Evolutionary conservation across 2,329 filamentous ascomycete genomes (phyloP).

Genomic region (Hypoxylon sp.): DNA sequence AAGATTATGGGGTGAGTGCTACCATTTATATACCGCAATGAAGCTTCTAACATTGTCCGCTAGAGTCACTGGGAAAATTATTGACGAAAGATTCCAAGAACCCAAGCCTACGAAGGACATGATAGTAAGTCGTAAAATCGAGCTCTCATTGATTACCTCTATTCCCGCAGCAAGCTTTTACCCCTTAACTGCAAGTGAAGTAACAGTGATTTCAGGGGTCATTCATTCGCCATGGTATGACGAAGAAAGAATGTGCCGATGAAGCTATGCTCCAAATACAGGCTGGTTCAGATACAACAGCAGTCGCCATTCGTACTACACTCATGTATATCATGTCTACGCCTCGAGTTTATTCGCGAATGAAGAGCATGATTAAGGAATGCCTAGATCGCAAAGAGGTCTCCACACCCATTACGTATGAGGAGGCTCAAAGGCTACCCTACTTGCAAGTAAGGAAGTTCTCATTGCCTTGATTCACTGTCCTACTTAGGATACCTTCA

Average conservation of each 20-base stretch:
- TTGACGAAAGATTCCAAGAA: constrained; percentile 35
- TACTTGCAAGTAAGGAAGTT: constrained; percentile 48
- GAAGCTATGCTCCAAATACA: constrained; percentile 49
- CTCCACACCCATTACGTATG: constrained; percentile 50
- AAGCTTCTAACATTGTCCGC: background rate
- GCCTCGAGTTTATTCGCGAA: constrained; percentile 59
- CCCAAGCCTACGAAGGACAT: constrained; percentile 40
- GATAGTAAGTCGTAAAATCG: constrained; percentile 42
- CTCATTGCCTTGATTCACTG: background rate
- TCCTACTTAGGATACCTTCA: background rate
- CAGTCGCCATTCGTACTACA: constrained; percentile 62
- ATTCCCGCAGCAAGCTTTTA: background rate
- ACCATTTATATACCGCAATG: background rate
- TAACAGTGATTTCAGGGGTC: constrained; percentile 44
- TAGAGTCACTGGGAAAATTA: constrained; percentile 40
- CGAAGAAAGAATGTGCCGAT: constrained; percentile 48
- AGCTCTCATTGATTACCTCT: background rate
- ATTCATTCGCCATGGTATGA: constrained; percentile 52
- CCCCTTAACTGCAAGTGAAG: background rate
- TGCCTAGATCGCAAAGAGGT: constrained; percentile 47
- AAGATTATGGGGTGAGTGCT: constrained; percentile 39
- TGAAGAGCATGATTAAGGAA: constrained; percentile 61
- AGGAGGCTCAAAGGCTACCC: constrained; percentile 51
- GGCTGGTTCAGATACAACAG: constrained; percentile 64
- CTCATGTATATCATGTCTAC: constrained; percentile 64